phyloP scores from a whole-genome alignment of 2,329 filamentous ascomycete genomes.

The Aspergillus intermedius region DNA sequence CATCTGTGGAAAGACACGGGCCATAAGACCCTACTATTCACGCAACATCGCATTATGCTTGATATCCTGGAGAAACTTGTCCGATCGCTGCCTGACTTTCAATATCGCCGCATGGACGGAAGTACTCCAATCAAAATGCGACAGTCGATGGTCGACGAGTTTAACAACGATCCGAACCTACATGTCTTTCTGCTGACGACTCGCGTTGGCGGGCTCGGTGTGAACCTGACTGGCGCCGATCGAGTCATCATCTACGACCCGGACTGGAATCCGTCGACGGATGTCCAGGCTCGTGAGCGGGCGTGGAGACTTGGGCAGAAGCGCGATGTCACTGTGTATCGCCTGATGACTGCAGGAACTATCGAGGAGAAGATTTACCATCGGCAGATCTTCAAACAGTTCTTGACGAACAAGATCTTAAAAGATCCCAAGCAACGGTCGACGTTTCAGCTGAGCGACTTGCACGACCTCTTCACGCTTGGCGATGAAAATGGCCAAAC shows the following conservation, averaged over 20 bases:
- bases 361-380: constrained; percentile 99
- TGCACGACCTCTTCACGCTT: constrained; percentile 86
- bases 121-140: constrained; percentile 79
- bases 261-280: constrained; percentile 97
- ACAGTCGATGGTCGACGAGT: constrained; percentile 85
- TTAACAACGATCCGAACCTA: constrained; percentile 73
- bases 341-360: constrained; percentile 94
- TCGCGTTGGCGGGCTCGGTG: constrained; percentile 86
- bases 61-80: constrained; percentile 87
- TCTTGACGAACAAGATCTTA: constrained; percentile 91
- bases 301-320: constrained; percentile 96
- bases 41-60: constrained; percentile 90
- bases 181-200: constrained; percentile 92
- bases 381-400: constrained; percentile 97
- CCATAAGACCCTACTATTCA: constrained; percentile 89
- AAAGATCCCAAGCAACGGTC: constrained; percentile 90
- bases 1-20: constrained; percentile 87
- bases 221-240: constrained; percentile 91
- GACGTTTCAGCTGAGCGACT: constrained; percentile 79
- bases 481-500: constrained; percentile 63
- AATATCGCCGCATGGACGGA: constrained; percentile 87
- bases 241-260: constrained; percentile 97
- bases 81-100: constrained; percentile 58
- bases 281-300: constrained; percentile 87
- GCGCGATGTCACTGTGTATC: constrained; percentile 89